phyloP scores from a whole-genome alignment of 345 rosid genomes.

The Eucalyptus victrix region DNA sequence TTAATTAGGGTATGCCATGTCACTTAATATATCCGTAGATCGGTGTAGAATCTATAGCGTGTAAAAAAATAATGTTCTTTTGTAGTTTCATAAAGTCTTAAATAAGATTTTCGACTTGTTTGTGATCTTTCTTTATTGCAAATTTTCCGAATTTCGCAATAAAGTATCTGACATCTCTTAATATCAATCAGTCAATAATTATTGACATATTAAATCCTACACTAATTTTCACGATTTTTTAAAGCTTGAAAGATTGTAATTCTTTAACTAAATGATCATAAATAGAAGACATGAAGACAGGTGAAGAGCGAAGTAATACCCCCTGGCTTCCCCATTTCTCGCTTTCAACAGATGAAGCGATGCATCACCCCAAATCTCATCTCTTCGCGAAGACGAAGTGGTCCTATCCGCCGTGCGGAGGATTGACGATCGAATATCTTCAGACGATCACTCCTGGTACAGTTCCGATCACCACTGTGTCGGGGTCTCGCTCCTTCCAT shows the following conservation, averaged over 20 bases:
- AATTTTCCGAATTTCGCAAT: not conserved
- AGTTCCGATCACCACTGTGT: not conserved
- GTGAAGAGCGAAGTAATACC: not conserved
- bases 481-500: not conserved
- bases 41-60: fast-evolving
- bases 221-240: not conserved
- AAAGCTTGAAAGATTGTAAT: not conserved
- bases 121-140: not conserved
- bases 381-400: not conserved
- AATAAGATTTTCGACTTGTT: not conserved
- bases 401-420: not conserved
- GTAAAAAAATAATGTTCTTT: not conserved
- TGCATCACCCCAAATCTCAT: not conserved
- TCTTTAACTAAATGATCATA: not conserved
- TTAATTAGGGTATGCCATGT: not conserved
- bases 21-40: not conserved
- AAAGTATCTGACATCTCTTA: not conserved
- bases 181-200: not conserved
- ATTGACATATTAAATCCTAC: not conserved
- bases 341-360: not conserved
- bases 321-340: not conserved
- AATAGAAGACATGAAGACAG: not conserved
- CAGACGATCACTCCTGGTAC: not conserved
- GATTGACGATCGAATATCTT: not conserved
- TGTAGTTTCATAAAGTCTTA: not conserved